Evolutionary conservation across 108 stramenopile species (phyloP), one percentile per base, ranked within the genome.

Genomic region (Stephanodiscus minutulus): DNA sequence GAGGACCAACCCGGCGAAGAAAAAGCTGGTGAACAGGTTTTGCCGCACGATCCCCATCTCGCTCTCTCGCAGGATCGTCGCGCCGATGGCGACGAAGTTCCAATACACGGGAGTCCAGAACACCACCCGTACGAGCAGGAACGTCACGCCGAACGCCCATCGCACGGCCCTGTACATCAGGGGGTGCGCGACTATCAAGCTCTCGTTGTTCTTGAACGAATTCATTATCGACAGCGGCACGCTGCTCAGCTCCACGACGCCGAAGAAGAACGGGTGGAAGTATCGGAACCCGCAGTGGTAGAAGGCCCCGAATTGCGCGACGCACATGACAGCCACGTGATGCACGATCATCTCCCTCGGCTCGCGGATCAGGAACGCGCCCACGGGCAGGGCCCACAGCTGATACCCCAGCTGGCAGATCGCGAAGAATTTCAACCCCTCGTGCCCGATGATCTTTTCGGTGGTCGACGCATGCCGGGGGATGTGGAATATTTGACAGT

Each of bases 191-290:
- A 73, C 39, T 15, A 68, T 81, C 81, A 66, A 78, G 7, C 68
- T 49, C 5, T 84, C 79, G 67, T 88, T 82, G 22, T 86, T 72
- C 48, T 88, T 88, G 74, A 91, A 86, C 5, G 76, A 47, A 67
- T 91, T 91, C 87, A 91, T 88, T 55, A 88, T 63, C 13, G 83
- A 64, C 35, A 91, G 54, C 12, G 87, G 87, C 25, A 88, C 72
- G 22, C 70, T 78, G 63, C 73, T 81, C 5, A 91, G 44, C 77
- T 91, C 90, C 28, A 87, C 76, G 5, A 87, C 33, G 1, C 90
- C 90, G 66, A 73, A 87, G 37, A 87, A 85, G 68, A 66, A 88
- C 12, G 87, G 85, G 9, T 81, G 63, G 33, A 69, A 82, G 61
- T 82, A 87, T 11, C 89, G 82, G 67, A 88, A 89, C 7, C 92